Base-by-base conservation (phyloP, 1,284 basidiomycete species). In the Entoloma clypeatum region DNA sequence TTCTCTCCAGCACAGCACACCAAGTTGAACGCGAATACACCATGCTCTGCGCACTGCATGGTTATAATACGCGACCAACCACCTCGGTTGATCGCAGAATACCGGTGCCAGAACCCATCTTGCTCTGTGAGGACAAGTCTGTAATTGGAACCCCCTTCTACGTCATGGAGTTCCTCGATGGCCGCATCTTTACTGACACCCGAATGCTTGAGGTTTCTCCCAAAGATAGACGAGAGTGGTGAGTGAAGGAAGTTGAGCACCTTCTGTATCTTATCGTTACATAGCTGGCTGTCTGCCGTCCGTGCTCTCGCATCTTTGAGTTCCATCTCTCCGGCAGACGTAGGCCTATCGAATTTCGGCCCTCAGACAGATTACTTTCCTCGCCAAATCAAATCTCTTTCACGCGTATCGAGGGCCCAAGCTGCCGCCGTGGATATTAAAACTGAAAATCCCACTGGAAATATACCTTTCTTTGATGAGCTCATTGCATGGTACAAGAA, bases 121-220 rank as follows among this genome's bases (percentile, higher is more conserved):
- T 83, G 25, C 69, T 97, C 1, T 96, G 92, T 60, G 80, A 86
- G 56, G 89, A 97, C 57, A 66, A 56, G 21, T 57, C 64, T 2
- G 75, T 97, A 16, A 74, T 95, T 13, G 95, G 93, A 1, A 92
- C 92, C 22, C 77, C 87, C 0, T 98, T 97, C 67, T 98, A 97
- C 61, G 74, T 98, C 26, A 97, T 97, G 94, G 85, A 95, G 60
- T 97, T 89, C 59, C 60, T 97, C 36, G 81, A 92, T 33, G 95
- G 94, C 0, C 74, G 95, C 30, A 95, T 97, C 57, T 97, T 97
- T 65, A 88, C 89, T 6, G 86, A 97, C 61, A 71, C 79, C 9
- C 66, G 78, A 42, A 85, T 97, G 80, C 77, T 77, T 0, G 79
- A 86, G 50, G 65, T 92, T 5, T 59, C 71, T 25, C 67, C 73